Base-by-base conservation (phyloP, 2,329 filamentous ascomycete genomes). In the Ascochyta viciae-villosae region DNA sequence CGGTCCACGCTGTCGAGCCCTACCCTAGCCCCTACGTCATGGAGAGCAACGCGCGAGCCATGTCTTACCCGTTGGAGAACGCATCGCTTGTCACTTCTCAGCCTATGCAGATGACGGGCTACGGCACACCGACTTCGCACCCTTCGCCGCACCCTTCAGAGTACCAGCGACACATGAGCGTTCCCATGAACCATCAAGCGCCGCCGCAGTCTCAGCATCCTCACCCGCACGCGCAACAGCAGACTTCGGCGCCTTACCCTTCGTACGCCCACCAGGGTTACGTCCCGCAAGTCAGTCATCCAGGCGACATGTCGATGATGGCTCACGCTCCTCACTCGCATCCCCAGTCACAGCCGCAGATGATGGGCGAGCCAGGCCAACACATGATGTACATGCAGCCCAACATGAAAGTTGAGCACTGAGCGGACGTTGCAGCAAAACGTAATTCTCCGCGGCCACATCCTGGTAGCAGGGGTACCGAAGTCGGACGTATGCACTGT, bases 381-480 rank as follows among this genome's bases (percentile, higher is more conserved):
- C 66, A 76, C 55, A 76, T 78, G 59, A 76, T 77, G 65, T 78
- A 77, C 45, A 70, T 75, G 62, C 68, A 68, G 38, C 65, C 71
- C 7, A 76, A 76, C 58, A 75, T 77, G 73, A 78, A 77, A 63
- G 71, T 72, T 23, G 75, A 78, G 63, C 72, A 76, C 42, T 73
- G 64, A 70, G 56, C 40, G 40, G 44, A 46, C 38, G 38, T 51
- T 19, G 29, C 29, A 35, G 41, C 50, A 54, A 47, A 26, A 42
- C 41, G 45, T 45, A 46, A 47, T 54, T 39, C 37, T 55, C 51
- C 39, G 50, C 51, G 51, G 45, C 42, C 33, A 57, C 39, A 43
- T 24, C 56, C 51, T 41, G 39, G 39, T 35, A 26, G 48, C 55
- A 55, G 45, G 51, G 55, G 50, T 50, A 39, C 13, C 40, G 40